Evolutionary conservation across 805 yeast species (phyloP).

Genomic region (Wickerhamiella australiensis): DNA sequence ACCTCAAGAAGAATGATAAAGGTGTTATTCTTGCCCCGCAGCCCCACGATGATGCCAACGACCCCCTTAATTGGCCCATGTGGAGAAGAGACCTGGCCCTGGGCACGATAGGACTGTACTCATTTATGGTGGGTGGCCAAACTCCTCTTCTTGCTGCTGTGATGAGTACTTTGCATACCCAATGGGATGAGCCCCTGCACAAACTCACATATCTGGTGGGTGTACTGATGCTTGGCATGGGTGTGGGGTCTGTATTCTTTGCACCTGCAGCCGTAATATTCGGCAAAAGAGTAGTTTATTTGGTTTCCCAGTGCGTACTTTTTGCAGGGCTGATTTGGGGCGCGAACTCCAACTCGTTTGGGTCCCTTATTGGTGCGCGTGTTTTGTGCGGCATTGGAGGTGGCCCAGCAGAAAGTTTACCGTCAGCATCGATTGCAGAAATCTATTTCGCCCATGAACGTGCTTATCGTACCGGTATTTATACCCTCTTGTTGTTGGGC

Average conservation of each 20-base stretch:
- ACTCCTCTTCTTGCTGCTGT: conserved; percentile 52
- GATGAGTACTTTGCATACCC: conserved; percentile 31
- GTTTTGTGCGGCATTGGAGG: conserved; percentile 49
- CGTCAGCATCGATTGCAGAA: conserved; percentile 50
- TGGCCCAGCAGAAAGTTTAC: conserved; percentile 49
- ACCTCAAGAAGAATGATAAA: conserved; percentile 34
- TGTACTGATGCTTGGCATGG: conserved; percentile 45
- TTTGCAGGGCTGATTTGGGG: conserved; percentile 45
- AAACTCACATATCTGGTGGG: conserved; percentile 45
- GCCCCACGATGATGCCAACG: conserved; percentile 51
- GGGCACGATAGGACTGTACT: conserved; percentile 42
- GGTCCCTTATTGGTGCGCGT: conserved; percentile 45
- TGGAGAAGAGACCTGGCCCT: conserved; percentile 47
- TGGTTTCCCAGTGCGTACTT: conserved; percentile 38
- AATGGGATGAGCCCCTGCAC: conserved; percentile 35
- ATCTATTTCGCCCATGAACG: conserved; percentile 50
- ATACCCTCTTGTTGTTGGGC: conserved; percentile 46
- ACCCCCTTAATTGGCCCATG: conserved; percentile 54
- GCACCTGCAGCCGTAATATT: conserved; percentile 45
- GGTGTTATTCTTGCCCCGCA: conserved; percentile 50
- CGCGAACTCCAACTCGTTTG: conserved; percentile 38
- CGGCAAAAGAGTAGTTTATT: conserved; percentile 47
- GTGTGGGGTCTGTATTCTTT: conserved; percentile 46
- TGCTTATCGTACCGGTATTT: conserved; percentile 47
- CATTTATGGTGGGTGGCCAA: conserved; percentile 51